Evolutionary conservation across 2,329 filamentous ascomycete species (phyloP), one percentile per base, ranked within the genome.

Genomic region (Dothistroma pini): DNA sequence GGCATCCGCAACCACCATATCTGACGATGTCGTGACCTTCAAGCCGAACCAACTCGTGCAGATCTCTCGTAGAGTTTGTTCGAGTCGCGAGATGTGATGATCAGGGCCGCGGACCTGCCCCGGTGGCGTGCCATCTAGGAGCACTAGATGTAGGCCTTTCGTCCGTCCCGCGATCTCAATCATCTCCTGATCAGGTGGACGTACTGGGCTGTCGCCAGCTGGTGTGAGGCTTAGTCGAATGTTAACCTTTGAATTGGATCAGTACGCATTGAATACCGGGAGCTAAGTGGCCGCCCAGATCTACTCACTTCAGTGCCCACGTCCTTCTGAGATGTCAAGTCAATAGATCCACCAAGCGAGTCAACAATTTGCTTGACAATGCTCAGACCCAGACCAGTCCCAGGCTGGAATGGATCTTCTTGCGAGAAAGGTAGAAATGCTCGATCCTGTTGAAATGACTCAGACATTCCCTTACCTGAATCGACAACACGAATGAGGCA

Each of bases 331-430:
- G 80, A 85, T 25, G 62, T 78, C 35, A 89, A 79, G 9, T 83
- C 79, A 49, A 89, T 84, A 7, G 76, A 79, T 0, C 87, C 87
- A 31, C 81, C 80, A 0, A 89, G 75, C 29, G 84, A 81, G 53
- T 55, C 80, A 16, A 88, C 81, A 7, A 90, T 83, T 14, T 62
- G 74, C 65, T 70, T 79, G 41, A 75, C 73, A 49, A 76, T 74
- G 29, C 64, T 69, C 14, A 76, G 65, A 8, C 74, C 74, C 7
- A 76, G 66, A 0, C 74, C 74, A 8, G 73, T 75, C 9, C 74
- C 74, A 11, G 69, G 59, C 9, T 72, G 62, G 22, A 73, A 66
- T 0, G 69, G 63, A 53, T 75, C 68, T 53, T 72, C 74, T 58
- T 76, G 74, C 25, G 65, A 68, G 61, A 75, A 76, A 0, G 74